phyloP scores from a whole-genome alignment of 805 yeast species.

The Starmerella khaoyaiensis region DNA sequence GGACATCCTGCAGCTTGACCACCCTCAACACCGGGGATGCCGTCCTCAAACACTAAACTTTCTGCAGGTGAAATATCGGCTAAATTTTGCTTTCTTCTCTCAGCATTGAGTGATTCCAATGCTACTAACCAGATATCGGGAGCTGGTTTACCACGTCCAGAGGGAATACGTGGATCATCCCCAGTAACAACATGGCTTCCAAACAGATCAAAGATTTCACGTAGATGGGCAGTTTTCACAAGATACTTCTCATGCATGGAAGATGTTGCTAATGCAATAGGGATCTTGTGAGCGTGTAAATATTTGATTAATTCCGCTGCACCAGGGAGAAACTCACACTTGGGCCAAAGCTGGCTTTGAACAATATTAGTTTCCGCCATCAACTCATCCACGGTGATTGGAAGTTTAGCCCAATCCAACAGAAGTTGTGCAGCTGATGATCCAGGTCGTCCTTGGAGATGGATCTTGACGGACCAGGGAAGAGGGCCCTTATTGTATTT shows the following conservation, averaged over 20 bases:
- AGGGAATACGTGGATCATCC: conserved; percentile 71
- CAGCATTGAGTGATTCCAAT: conserved; percentile 50
- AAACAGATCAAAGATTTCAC: conserved; percentile 51
- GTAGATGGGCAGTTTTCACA: conserved; percentile 62
- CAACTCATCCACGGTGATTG: conserved; percentile 54
- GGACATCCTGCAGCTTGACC: conserved; percentile 72
- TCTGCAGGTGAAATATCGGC: conserved; percentile 54
- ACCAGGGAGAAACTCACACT: conserved; percentile 65
- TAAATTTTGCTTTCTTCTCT: conserved; percentile 33
- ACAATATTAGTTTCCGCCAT: conserved; percentile 38
- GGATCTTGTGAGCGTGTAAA: conserved; percentile 42
- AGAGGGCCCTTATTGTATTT: conserved; percentile 59
- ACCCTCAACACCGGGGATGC: conserved; percentile 77
- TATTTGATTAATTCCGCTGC: conserved; percentile 54
- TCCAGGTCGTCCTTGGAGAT: conserved; percentile 87
- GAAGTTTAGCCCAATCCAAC: conserved; percentile 55
- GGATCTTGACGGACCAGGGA: conserved; percentile 81
- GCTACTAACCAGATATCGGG: conserved; percentile 91
- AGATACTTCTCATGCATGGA: conserved; percentile 48
- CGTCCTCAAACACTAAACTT: conserved; percentile 89
- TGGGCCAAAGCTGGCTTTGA: conserved; percentile 51
- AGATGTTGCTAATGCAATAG: conserved; percentile 86
- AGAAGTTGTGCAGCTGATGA: conserved; percentile 53
- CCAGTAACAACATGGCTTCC: conserved; percentile 67
- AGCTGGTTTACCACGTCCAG: conserved; percentile 81